These are phyloP conservation scores for Ceriops zippeliana DNA, from an alignment of 345 rosid species.

Conservation along the genomic window DNA sequence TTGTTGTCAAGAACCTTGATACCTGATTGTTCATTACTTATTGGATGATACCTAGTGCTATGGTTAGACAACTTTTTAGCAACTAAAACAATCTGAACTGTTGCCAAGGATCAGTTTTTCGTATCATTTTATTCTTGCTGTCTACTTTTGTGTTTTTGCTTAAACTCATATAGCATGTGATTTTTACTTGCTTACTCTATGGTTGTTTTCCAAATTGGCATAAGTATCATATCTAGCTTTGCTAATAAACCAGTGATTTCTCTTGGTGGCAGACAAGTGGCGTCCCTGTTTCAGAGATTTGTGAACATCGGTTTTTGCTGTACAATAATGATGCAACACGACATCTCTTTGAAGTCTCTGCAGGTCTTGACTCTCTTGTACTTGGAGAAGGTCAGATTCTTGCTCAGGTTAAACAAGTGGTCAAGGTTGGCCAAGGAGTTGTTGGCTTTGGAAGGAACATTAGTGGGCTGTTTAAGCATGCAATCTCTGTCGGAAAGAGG, in stretches of 20 bases:
- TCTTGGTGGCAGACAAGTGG: conserved; percentile 50
- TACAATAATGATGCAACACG: conserved; percentile 83
- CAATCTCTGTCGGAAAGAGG: conserved; percentile 46
- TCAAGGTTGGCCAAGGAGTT: conserved; percentile 50
- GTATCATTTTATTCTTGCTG: background rate
- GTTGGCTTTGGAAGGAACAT: conserved; percentile 50
- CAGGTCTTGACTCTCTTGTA: conserved; percentile 70
- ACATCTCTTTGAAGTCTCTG: conserved; percentile 88
- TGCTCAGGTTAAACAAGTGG: conserved; percentile 56
- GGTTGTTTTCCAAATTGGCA: background rate
- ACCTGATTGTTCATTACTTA: too few species aligned
- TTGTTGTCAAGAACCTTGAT: too few species aligned
- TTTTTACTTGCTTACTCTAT: background rate
- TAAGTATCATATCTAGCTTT: background rate
- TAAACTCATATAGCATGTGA: background rate
- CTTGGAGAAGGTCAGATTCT: conserved; percentile 52
- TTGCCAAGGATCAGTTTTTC: background rate
- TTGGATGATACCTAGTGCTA: background rate
- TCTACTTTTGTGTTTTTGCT: background rate
- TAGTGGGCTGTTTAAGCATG: conserved; percentile 47
- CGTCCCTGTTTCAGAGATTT: conserved; percentile 43
- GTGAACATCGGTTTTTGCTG: conserved; percentile 76
- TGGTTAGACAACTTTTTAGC: background rate
- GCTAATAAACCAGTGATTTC: conserved; percentile 1
- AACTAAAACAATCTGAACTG: background rate